Evolutionary conservation across 176 grass and related monocot genomes (phyloP).

Genomic region (Phoenix roebelenii): DNA sequence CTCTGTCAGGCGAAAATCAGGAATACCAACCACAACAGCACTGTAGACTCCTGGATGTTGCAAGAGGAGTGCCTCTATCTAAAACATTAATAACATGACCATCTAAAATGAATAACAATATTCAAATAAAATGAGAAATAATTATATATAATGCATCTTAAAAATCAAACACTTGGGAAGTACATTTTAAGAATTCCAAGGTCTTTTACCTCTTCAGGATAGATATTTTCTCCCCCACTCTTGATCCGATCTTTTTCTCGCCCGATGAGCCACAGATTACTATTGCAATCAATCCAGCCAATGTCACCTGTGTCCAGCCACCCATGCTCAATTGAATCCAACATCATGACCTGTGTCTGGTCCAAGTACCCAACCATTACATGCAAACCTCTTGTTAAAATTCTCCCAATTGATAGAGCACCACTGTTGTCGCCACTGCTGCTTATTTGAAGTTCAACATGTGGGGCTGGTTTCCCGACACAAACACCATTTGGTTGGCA

Average conservation of each 20-base stretch:
- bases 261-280: conserved; percentile 66
- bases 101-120: no score
- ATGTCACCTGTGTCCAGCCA: conserved; percentile 84
- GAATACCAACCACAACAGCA: conserved; percentile 51
- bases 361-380: conserved; percentile 76
- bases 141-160: no score
- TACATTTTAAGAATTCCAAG: no score
- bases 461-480: conserved; percentile 65
- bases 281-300: conserved; percentile 52
- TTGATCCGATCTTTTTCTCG: conserved; percentile 71
- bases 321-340: conserved; percentile 26
- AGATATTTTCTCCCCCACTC: conserved; percentile 86
- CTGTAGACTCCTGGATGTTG: conserved; percentile 53
- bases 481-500: conserved; percentile 24
- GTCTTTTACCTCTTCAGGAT: conserved; percentile 70
- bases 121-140: no score
- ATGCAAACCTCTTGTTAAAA: conserved; percentile 83
- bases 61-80: conserved; percentile 56
- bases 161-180: no score
- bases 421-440: not conserved
- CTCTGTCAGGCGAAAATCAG: conserved; percentile 64
- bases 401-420: conserved; percentile 33
- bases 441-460: no score
- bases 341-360: conserved; percentile 13
- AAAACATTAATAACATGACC: conserved; percentile 5